A percentile compares a stretch with the other conserved stretches of the same genome.
Evolutionary conservation across 106 monocot species (phyloP).

Genomic region (Apostasia ramifera): DNA sequence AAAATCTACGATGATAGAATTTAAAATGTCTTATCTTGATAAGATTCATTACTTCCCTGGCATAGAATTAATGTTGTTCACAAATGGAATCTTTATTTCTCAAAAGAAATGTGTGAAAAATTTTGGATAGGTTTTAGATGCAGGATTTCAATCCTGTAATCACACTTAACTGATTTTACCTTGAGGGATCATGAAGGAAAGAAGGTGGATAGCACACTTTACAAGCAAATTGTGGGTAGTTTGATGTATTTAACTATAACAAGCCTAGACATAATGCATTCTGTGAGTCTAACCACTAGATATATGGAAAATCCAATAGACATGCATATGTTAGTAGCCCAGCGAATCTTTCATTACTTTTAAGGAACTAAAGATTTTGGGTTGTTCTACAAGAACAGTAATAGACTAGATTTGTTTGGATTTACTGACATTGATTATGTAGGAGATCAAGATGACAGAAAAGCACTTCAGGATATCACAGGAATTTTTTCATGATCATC

Average conservation of each 20-base stretch:
- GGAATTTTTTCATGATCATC: no score
- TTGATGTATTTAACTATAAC: slow-evolving; percentile 24
- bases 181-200: slow-evolving; percentile 13
- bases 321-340: background rate
- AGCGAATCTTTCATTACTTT: no score
- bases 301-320: slow-evolving; percentile 16
- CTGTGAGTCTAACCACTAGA: slow-evolving; percentile 14
- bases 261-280: slow-evolving; percentile 28
- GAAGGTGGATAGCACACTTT: slow-evolving; percentile 2
- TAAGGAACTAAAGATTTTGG: no score
- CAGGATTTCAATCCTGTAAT: slow-evolving; percentile 16
- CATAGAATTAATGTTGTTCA: background rate
- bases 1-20: no score
- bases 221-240: slow-evolving; percentile 7
- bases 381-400: no score
- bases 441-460: no score
- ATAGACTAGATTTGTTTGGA: no score
- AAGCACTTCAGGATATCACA: no score
- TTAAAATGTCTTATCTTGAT: no score
- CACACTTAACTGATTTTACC: slow-evolving; percentile 4
- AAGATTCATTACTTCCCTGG: background rate
- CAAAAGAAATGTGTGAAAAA: background rate
- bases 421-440: no score
- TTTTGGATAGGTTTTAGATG: slow-evolving; percentile 13
- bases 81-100: slow-evolving; percentile 11